phyloP scores from a whole-genome alignment of 441 rosid species.

The Syzygium syzygioides region DNA sequence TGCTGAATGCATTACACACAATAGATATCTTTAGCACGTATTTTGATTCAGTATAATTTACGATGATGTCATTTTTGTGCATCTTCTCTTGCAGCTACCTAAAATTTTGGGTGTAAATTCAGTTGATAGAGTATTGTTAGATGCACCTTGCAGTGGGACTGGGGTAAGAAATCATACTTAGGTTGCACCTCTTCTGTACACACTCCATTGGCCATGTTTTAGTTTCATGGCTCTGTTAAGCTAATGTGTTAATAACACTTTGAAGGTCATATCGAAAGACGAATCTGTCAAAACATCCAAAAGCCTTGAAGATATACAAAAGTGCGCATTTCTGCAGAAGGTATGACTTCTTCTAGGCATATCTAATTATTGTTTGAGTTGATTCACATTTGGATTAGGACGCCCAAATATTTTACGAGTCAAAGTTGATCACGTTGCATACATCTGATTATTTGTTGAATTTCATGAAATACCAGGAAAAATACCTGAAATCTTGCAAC shows the following conservation, averaged over 20 bases:
- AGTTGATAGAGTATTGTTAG: conserved; percentile 89
- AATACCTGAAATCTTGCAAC: neutral
- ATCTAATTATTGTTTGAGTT: neutral
- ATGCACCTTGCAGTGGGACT: conserved; percentile 98
- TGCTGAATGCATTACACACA: neutral
- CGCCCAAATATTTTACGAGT: neutral
- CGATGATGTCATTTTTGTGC: neutral
- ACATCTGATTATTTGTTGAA: neutral
- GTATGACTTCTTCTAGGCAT: conserved; percentile 25
- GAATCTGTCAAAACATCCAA: conserved; percentile 89
- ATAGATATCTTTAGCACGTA: neutral
- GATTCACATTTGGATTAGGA: neutral
- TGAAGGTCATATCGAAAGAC: conserved; percentile 91
- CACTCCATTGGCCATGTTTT: neutral
- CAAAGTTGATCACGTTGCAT: neutral
- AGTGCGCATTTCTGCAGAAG: conserved; percentile 82
- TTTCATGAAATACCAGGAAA: neutral
- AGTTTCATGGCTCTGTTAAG: conserved; percentile 4
- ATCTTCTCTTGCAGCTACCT: conserved; percentile 46
- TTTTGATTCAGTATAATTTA: neutral
- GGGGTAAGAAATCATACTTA: conserved; percentile 52
- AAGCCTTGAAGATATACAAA: conserved; percentile 72
- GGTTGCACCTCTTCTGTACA: neutral
- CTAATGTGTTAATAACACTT: conserved; percentile 2
- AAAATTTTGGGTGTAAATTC: conserved; percentile 73